Base-by-base conservation (phyloP, 139 green algal species). In the Deuterostichococcus epilithicus region DNA sequence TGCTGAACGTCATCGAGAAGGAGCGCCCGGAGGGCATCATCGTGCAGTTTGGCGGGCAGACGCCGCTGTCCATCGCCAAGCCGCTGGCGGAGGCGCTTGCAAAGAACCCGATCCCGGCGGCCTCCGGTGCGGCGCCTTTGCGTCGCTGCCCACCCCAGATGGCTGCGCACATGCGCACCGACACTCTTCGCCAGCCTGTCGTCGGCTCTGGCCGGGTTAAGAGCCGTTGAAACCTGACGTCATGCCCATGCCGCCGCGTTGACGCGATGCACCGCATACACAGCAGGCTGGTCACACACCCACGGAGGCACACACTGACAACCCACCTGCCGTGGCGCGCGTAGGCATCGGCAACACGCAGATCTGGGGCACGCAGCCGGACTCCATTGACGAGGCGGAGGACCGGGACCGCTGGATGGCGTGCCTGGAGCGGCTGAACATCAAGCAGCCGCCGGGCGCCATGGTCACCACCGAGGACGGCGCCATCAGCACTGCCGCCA, bases 11-110 rank as follows among this genome's bases (percentile, higher is more conserved):
- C 28, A 92, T 99, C 44, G 93, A 98, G 72, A 85, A 83, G 77
- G 95, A 98, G 88, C 82, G 94, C 18, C 96, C 96, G 13, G 94
- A 99, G 72, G 96, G 96, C 80, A 97, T 99, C 87, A 98, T 99
- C 69, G 94, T 98, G 77, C 94, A 98, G 91, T 99, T 99, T 87
- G 96, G 96, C 18, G 96, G 96, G 32, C 96, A 99, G 92, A 99
- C 96, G 42, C 96, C 96, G 2, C 88, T 99, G 35, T 97, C 95
- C 82, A 91, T 99, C 28, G 90, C 93, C 34, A 92, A 87, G 10
- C 86, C 76, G 32, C 86, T 99, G 76, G 82, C 97, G 74, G 81
- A 83, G 39, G 85, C 86, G 22, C 87, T 98, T 28, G 85, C 89
- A 36, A 86, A 89, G 30, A 92, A 93, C 81, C 90, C 89, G 32